phyloP scores from a whole-genome alignment of 106 monocot species.

The Ottelia alismoides region DNA sequence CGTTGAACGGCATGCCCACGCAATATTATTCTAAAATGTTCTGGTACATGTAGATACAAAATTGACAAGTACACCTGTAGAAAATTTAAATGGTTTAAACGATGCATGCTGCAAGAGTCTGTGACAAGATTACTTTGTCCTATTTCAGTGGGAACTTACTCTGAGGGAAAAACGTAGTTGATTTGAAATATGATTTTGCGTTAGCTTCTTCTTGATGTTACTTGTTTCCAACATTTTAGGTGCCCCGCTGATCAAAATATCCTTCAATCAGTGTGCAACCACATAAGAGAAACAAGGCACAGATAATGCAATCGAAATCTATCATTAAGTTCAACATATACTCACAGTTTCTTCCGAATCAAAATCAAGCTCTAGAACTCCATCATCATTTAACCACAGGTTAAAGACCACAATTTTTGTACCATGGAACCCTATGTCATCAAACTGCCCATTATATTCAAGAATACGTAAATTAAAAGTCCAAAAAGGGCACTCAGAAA shows the following conservation, averaged over 20 bases:
- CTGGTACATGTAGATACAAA: conserved; percentile 61
- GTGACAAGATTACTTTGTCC: background rate
- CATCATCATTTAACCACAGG: conserved; percentile 81
- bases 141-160: too few relatives aligned
- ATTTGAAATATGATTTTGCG: conserved; percentile 36
- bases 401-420: conserved; percentile 82
- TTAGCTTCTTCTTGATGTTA: conserved; percentile 7
- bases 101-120: background rate
- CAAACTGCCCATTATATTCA: conserved; percentile 69
- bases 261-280: conserved; percentile 24
- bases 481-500: background rate
- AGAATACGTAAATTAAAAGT: conserved; percentile 21
- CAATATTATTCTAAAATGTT: conserved; percentile 57
- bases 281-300: background rate
- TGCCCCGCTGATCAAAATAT: conserved; percentile 56
- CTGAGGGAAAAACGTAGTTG: conserved; percentile 60
- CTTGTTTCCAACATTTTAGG: conserved; percentile 18
- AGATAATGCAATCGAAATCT: background rate
- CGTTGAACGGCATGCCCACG: conserved; percentile 47
- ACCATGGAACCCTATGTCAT: conserved; percentile 80
- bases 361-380: conserved; percentile 85
- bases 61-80: conserved; percentile 70
- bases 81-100: background rate
- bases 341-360: conserved; percentile 52
- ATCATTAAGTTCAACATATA: background rate